Evolutionary conservation across 2,329 filamentous ascomycete species (phyloP), one percentile per base, ranked within the genome.

Genomic region (Talaromyces sp.): DNA sequence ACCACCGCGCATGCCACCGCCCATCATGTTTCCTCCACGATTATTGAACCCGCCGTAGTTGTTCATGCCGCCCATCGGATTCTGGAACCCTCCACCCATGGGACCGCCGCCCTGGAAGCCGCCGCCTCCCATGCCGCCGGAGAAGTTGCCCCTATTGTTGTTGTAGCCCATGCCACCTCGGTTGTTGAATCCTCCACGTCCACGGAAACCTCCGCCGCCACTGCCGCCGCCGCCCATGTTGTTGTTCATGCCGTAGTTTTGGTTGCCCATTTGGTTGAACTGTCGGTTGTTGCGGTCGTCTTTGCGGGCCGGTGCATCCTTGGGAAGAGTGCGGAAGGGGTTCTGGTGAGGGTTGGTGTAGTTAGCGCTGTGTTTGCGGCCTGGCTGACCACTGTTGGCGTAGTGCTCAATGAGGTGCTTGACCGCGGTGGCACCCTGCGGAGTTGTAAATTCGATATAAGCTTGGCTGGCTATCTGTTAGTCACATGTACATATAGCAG

Each of bases 271-370:
- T 35, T 71, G 67, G 61, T 78, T 79, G 68, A 79, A 81, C 56
- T 74, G 71, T 24, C 70, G 80, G 77, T 54, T 81, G 71, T 32
- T 78, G 31, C 85, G 81, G 57, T 85, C 85, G 62, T 85, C 80
- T 70, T 91, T 87, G 61, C 90, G 85, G 67, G 84, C 83, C 0
- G 90, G 91, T 0, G 89, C 88, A 72, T 96, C 92, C 77, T 96
- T 96, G 19, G 92, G 92, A 4, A 95, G 79, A 0, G 92, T 97
- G 65, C 89, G 88, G 83, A 96, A 97, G 0, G 92, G 92, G 72
- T 97, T 97, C 65, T 84, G 82, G 54, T 85, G 83, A 0, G 91
- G 87, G 64, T 85, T 88, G 57, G 89, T 89, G 78, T 92, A 97
- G 61, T 85, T 85, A 53, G 90, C 85, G 0, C 81, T 83, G 65